phyloP scores from a whole-genome alignment of 495 filamentous ascomycete species.

The Penicillium angulare region DNA sequence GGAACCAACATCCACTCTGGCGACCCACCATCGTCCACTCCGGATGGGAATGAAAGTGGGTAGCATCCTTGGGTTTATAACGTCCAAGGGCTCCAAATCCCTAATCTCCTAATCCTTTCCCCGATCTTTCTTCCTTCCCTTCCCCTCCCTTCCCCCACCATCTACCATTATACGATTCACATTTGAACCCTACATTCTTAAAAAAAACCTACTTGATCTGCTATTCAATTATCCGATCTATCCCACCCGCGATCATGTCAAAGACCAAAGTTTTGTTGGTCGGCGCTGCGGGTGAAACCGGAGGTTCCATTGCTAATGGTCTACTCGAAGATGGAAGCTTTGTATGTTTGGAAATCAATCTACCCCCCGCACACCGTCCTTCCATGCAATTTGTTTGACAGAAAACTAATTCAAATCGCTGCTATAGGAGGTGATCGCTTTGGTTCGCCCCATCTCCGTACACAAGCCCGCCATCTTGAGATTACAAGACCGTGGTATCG shows the following conservation, averaged over 20 bases:
- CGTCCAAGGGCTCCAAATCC: slow-evolving; percentile 25
- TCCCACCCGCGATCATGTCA: slow-evolving; percentile 29
- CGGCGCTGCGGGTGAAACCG: slow-evolving; percentile 49
- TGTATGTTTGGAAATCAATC: slow-evolving; percentile 24
- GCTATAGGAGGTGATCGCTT: slow-evolving; percentile 46
- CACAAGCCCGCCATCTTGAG: slow-evolving; percentile 44
- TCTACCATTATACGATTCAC: background rate
- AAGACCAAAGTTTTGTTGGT: slow-evolving; percentile 46
- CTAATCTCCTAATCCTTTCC: slow-evolving; percentile 12
- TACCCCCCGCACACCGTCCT: no score
- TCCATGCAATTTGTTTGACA: background rate
- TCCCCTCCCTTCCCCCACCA: slow-evolving; percentile 4
- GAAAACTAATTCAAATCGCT: background rate
- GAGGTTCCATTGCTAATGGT: slow-evolving; percentile 48
- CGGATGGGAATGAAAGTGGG: slow-evolving; percentile 37
- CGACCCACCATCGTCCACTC: slow-evolving; percentile 37
- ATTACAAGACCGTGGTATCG: slow-evolving; percentile 45
- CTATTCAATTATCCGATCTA: slow-evolving; percentile 4
- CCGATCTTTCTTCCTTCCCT: slow-evolving; percentile 12
- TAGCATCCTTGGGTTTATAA: slow-evolving; percentile 38
- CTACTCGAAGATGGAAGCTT: slow-evolving; percentile 41
- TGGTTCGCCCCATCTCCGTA: slow-evolving; percentile 48
- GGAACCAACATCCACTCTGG: slow-evolving; percentile 36
- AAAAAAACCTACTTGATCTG: background rate
- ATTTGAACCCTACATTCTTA: no score